Conservation (phyloP, 2,329 filamentous ascomycete species). For the Beauveria rudraprayagi region DNA sequence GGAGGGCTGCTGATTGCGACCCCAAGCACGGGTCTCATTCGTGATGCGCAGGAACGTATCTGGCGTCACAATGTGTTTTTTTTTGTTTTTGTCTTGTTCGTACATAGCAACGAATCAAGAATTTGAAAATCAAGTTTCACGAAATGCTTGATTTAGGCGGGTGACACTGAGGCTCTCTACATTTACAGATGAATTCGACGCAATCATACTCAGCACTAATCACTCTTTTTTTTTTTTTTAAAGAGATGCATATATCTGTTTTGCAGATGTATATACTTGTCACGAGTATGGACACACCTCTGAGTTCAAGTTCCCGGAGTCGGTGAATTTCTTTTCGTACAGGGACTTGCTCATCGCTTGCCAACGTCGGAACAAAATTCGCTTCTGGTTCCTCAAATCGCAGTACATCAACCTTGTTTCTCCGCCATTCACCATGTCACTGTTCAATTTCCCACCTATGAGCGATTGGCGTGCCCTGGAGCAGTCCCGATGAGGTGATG, state of each 20-base stretch:
- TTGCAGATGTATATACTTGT: no score
- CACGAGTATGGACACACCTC: no score
- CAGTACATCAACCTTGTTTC: not conserved
- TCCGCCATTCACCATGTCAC: not conserved
- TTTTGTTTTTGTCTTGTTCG: not conserved
- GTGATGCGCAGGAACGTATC: not conserved
- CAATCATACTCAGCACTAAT: no score
- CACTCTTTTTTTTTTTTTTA: no score
- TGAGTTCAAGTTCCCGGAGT: no score
- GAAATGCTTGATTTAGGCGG: no score
- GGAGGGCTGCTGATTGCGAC: not conserved
- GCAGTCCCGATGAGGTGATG: not conserved
- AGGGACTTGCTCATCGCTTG: not conserved
- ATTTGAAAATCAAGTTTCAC: no score
- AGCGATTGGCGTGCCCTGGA: not conserved
- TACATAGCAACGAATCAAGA: not conserved
- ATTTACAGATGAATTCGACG: no score
- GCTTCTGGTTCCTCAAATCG: not conserved
- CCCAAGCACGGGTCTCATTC: not conserved
- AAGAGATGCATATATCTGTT: no score
- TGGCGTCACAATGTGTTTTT: not conserved
- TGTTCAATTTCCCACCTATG: conserved; percentile 1
- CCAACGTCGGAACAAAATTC: not conserved
- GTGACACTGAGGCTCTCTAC: no score
- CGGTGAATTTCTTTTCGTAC: not conserved